These are phyloP conservation scores for Halophytophthora polymorphica DNA, from an alignment of 352 stramenopile genomes.

Conservation along the genomic window DNA sequence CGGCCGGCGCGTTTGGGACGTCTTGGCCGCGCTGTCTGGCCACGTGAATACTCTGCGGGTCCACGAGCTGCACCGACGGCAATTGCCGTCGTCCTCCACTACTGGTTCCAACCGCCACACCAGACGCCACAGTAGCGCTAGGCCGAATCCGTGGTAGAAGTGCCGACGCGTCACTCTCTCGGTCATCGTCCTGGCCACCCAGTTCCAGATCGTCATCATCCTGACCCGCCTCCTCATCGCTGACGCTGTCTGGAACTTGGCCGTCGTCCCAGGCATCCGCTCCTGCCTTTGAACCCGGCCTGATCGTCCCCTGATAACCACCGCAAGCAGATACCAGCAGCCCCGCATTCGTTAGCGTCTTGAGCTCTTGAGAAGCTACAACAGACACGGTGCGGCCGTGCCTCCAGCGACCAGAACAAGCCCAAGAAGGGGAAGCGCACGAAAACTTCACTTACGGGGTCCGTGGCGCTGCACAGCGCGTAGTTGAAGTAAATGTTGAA, in stretches of 20 bases:
- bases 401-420: too few relatives aligned
- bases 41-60: constrained; percentile 36
- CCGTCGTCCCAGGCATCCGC: constrained; percentile 12
- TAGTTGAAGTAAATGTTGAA: constrained; percentile 83
- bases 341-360: constrained; percentile 5
- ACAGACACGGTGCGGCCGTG: too few relatives aligned
- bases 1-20: constrained; percentile 8
- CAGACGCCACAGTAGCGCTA: constrained; percentile 11
- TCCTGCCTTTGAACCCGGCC: constrained; percentile 12
- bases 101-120: constrained; percentile 4
- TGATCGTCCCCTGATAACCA: constrained; percentile 26
- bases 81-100: constrained; percentile 12
- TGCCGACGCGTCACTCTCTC: constrained; percentile 5
- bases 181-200: constrained; percentile 4
- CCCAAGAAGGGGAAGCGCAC: too few relatives aligned
- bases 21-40: constrained; percentile 23
- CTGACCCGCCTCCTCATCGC: constrained; percentile 13
- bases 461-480: constrained; percentile 52
- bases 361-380: too few relatives aligned
- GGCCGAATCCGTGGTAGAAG: constrained; percentile 30
- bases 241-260: constrained; percentile 3
- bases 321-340: constrained; percentile 5
- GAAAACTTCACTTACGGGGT: constrained; percentile 30
- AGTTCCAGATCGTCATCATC: constrained; percentile 13
- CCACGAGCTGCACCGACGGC: constrained; percentile 26